Conservation (phyloP, 257 asterid species). For the Catharanthus roseus region DNA sequence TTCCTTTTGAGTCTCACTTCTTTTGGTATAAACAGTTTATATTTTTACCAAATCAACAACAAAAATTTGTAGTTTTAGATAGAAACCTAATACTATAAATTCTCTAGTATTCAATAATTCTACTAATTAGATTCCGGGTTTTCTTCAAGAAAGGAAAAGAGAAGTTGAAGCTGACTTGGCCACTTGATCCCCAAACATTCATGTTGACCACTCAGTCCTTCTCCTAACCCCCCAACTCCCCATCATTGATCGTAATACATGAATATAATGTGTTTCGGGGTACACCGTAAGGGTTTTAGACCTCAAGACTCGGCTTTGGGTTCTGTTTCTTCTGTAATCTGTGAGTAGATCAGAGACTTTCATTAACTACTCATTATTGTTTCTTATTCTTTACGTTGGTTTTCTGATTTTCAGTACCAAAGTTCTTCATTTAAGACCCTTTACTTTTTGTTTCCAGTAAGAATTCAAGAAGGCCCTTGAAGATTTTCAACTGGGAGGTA, state of each 20-base stretch:
- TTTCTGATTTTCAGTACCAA: slow-evolving; percentile 12
- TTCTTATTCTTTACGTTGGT: slow-evolving; percentile 15
- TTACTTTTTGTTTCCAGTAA: slow-evolving; percentile 4
- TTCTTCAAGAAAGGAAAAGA: no score
- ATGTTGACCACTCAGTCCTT: neutral
- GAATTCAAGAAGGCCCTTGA: slow-evolving; percentile 19
- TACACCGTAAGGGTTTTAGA: neutral
- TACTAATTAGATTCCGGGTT: no score
- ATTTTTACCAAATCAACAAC: no score
- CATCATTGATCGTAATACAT: neutral
- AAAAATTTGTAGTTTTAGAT: no score
- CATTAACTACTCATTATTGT: neutral
- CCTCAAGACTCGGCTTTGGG: neutral
- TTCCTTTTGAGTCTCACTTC: no score
- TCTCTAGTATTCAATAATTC: no score
- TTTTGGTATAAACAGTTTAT: no score
- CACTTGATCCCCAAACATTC: neutral
- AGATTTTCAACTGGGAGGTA: slow-evolving; percentile 32
- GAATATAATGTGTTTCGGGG: neutral
- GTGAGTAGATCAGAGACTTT: neutral
- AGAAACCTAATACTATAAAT: no score
- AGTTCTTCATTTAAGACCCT: slow-evolving; percentile 12
- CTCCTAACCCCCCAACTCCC: no score
- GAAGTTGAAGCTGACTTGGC: neutral
- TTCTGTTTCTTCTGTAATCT: neutral